Conservation (phyloP, 768 basidiomycete genomes). For the Lactarius tabidus region DNA sequence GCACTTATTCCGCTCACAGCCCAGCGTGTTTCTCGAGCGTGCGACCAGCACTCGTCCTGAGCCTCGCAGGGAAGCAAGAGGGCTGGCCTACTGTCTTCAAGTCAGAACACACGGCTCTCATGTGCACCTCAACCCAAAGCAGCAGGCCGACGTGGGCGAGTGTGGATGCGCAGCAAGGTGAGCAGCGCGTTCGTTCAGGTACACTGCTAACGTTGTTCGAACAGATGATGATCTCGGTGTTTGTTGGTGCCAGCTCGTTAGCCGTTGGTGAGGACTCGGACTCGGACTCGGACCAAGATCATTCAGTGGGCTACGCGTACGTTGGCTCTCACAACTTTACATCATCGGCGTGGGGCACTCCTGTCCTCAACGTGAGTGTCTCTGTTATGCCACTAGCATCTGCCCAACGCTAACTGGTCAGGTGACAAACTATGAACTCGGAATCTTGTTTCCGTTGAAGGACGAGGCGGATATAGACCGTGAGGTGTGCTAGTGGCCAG, state of each 20-base stretch:
- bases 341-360: slow-evolving; percentile 82
- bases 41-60: slow-evolving; percentile 67
- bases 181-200: not conserved
- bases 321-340: slow-evolving; percentile 93
- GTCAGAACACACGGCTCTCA: slow-evolving; percentile 72
- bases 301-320: slow-evolving; percentile 68
- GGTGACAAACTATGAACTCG: slow-evolving; percentile 86
- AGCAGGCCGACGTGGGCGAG: slow-evolving; percentile 52
- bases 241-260: slow-evolving; percentile 4
- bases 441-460: slow-evolving; percentile 69
- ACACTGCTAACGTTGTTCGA: not conserved
- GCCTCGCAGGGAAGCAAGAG: slow-evolving; percentile 82
- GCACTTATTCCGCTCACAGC: slow-evolving; percentile 60
- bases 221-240: slow-evolving; percentile 23
- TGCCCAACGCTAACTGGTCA: slow-evolving; percentile 28
- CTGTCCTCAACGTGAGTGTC: too few species aligned
- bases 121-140: slow-evolving; percentile 56
- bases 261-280: not conserved
- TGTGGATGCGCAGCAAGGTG: slow-evolving; percentile 94
- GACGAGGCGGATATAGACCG: slow-evolving; percentile 49
- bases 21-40: slow-evolving; percentile 67
- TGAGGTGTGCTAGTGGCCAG: slow-evolving; percentile 75
- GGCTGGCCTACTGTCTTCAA: too few species aligned
- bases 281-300: slow-evolving; percentile 28
- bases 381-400: not conserved